Evolutionary conservation across 2,329 filamentous ascomycete genomes (phyloP).

Genomic region (Claviceps pazoutovae): DNA sequence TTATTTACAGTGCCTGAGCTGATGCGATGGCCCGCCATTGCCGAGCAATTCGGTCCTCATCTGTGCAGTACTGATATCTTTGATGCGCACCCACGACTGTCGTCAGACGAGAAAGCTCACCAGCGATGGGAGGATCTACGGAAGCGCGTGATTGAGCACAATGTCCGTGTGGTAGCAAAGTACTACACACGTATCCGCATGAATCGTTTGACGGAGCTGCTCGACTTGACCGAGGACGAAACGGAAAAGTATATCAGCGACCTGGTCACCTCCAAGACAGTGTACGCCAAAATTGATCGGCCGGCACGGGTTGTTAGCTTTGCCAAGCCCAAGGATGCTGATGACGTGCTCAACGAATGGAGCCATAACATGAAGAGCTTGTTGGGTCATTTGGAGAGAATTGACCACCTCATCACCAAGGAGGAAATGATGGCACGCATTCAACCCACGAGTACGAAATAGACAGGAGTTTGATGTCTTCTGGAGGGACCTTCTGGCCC

Average conservation of each 20-base stretch:
- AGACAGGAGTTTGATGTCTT: slow-evolving; percentile 9
- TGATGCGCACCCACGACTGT: slow-evolving; percentile 48
- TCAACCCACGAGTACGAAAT: slow-evolving; percentile 43
- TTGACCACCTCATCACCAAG: slow-evolving; percentile 97
- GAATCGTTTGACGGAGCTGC: slow-evolving; percentile 73
- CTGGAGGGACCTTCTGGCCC: too few species aligned
- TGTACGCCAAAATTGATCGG: slow-evolving; percentile 93
- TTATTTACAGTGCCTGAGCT: slow-evolving; percentile 91
- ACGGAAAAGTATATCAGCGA: slow-evolving; percentile 99
- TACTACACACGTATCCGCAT: slow-evolving; percentile 98
- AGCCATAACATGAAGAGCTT: slow-evolving; percentile 95
- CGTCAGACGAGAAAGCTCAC: slow-evolving; percentile 65
- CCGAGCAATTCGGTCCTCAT: slow-evolving; percentile 77
- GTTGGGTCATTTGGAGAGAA: slow-evolving; percentile 70
- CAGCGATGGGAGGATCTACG: slow-evolving; percentile 87
- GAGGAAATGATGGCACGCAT: slow-evolving; percentile 99
- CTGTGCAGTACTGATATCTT: slow-evolving; percentile 86
- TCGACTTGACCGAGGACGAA: slow-evolving; percentile 87
- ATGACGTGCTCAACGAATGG: slow-evolving; percentile 97
- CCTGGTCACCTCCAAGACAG: slow-evolving; percentile 91
- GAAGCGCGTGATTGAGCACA: slow-evolving; percentile 98
- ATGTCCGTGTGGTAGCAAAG: slow-evolving; percentile 91
- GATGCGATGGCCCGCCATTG: slow-evolving; percentile 95
- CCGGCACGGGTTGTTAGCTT: slow-evolving; percentile 88
- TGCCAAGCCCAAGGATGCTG: slow-evolving; percentile 83